Evolutionary conservation across 805 yeast genomes (phyloP).

Genomic region (Saccharomycopsis capsularis): DNA sequence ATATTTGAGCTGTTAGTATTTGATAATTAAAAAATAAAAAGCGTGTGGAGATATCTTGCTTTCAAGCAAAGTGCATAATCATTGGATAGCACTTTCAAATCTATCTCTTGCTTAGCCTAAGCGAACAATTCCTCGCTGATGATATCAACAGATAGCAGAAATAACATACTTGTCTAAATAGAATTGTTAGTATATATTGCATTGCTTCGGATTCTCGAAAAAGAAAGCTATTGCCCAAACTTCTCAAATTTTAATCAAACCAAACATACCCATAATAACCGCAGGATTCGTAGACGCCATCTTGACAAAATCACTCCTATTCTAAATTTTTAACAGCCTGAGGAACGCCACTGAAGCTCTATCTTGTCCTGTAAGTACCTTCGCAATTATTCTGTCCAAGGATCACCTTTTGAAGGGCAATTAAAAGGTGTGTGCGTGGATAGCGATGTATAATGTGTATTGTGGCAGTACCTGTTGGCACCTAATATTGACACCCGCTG

Average conservation of each 20-base stretch:
- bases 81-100: too few relatives aligned
- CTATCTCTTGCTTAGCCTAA: too few relatives aligned
- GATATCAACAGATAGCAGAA: background rate
- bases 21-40: background rate
- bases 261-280: conserved; percentile 18
- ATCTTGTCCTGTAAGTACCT: too few relatives aligned
- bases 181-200: background rate
- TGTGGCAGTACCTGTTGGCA: too few relatives aligned
- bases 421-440: too few relatives aligned
- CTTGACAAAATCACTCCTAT: too few relatives aligned
- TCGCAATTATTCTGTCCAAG: too few relatives aligned
- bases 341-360: too few relatives aligned
- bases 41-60: background rate
- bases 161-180: conserved; percentile 9
- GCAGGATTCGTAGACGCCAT: conserved; percentile 21
- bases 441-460: too few relatives aligned
- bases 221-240: background rate
- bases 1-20: conserved; percentile 22
- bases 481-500: too few relatives aligned
- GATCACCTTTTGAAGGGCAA: too few relatives aligned
- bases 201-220: background rate
- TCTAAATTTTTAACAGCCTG: too few relatives aligned
- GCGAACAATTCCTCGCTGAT: background rate
- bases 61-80: background rate
- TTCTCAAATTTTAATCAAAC: background rate